Evolutionary conservation across 441 rosid species (phyloP).

Genomic region (Dalechampia spathulata): DNA sequence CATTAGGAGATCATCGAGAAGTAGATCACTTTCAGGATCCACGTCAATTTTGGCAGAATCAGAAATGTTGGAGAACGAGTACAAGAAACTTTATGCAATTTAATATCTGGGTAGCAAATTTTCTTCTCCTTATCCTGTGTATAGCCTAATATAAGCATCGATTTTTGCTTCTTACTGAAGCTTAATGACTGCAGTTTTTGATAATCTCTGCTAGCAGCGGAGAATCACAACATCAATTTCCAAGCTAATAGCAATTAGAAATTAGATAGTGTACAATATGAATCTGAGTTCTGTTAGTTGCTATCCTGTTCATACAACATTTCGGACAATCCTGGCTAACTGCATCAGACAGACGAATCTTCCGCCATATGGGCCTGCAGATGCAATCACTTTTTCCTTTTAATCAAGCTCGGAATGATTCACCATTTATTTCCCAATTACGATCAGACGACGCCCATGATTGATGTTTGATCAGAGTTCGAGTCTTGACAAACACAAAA

Average conservation of each 20-base stretch:
- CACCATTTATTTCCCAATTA: no score
- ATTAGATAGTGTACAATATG: neutral
- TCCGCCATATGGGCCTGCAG: no score
- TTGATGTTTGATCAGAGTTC: no score
- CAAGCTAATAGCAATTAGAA: neutral
- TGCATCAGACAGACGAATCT: no score
- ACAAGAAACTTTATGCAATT: slow-evolving; percentile 62
- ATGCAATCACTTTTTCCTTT: no score
- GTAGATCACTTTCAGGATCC: slow-evolving; percentile 46
- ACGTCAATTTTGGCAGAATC: slow-evolving; percentile 47
- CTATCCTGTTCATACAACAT: no score
- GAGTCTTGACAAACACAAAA: no score
- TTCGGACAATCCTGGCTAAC: no score
- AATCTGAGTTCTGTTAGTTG: neutral
- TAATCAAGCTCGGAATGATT: no score
- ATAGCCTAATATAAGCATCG: slow-evolving; percentile 6
- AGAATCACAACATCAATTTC: neutral
- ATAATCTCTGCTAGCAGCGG: neutral
- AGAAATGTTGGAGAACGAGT: slow-evolving; percentile 48
- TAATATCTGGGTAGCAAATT: slow-evolving; percentile 26
- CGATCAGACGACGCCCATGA: no score
- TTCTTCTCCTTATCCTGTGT: neutral
- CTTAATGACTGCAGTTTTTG: slow-evolving; percentile 1
- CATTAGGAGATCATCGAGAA: slow-evolving; percentile 28
- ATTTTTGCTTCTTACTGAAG: slow-evolving; percentile 7